A percentile compares a stretch with the other conserved stretches of the same genome.
These are phyloP conservation scores for Combretum micranthum DNA, from an alignment of 345 rosid genomes.

Conservation along the genomic window DNA sequence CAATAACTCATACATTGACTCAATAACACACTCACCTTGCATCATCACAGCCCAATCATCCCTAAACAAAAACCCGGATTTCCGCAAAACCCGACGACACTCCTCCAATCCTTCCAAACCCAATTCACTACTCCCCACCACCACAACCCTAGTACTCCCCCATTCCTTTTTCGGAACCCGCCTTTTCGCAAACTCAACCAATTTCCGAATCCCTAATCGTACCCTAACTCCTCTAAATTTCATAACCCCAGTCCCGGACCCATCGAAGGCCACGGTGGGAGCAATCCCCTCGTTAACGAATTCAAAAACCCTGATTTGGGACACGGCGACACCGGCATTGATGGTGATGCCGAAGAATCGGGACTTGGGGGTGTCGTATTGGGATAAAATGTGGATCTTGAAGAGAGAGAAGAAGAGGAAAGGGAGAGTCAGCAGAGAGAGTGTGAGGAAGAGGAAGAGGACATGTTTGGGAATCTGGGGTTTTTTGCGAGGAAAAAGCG, in stretches of 20 bases:
- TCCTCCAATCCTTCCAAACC: constrained; percentile 12
- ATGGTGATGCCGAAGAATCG: constrained; percentile 21
- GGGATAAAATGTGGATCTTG: constrained; percentile 32
- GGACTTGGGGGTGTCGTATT: constrained; percentile 22
- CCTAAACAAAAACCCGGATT: constrained; percentile 32
- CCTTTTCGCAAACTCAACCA: constrained; percentile 25
- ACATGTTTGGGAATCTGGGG: constrained; percentile 15
- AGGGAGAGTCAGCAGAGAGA: constrained; percentile 24
- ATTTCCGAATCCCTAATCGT: constrained; percentile 17
- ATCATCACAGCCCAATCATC: constrained; percentile 34
- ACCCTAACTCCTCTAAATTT: constrained; percentile 13
- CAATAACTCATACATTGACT: not conserved
- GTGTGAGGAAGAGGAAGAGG: constrained; percentile 16
- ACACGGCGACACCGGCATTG: constrained; percentile 15
- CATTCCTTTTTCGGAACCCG: constrained; percentile 31
- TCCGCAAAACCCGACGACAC: constrained; percentile 27
- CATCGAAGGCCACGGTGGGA: constrained; percentile 22
- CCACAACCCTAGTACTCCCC: constrained; percentile 24
- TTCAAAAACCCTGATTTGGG: constrained; percentile 27
- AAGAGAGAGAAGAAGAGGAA: constrained; percentile 33
- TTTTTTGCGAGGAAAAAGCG: constrained; percentile 3
- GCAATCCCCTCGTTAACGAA: constrained; percentile 28
- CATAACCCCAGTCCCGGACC: constrained; percentile 11
- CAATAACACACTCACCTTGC: constrained; percentile 16
- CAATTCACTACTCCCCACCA: constrained; percentile 20